Conservation (phyloP, 148 eudicot species). For the Fagopyrum tataricum region DNA sequence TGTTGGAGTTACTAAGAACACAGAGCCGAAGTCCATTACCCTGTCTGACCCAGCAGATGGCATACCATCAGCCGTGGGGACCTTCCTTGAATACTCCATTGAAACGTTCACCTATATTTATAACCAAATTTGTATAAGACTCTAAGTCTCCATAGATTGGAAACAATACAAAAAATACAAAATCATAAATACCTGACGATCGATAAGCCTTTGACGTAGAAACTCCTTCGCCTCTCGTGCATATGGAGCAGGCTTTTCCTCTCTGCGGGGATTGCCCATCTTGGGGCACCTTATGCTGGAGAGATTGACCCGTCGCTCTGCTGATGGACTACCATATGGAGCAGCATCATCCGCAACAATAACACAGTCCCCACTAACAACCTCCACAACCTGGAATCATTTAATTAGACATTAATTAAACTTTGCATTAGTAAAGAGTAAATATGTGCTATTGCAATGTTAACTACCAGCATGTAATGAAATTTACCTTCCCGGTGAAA, state of each 20-base stretch:
- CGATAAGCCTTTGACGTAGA: constrained; percentile 73
- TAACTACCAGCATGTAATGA: neutral
- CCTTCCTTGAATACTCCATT: constrained; percentile 94
- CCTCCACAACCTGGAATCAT: constrained; percentile 68
- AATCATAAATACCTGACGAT: constrained; percentile 55
- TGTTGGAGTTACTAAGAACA: constrained; percentile 56
- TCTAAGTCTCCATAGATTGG: neutral
- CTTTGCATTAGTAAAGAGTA: neutral
- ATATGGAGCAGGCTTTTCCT: constrained; percentile 52
- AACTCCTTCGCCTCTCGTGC: constrained; percentile 95
- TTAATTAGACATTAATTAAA: constrained; percentile 9
- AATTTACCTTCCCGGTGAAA: constrained; percentile 80
- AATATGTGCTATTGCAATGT: neutral
- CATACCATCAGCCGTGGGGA: constrained; percentile 41
- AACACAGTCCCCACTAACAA: constrained; percentile 89
- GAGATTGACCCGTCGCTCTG: constrained; percentile 90
- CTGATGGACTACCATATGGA: constrained; percentile 75
- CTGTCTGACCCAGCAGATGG: constrained; percentile 42
- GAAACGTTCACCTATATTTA: constrained; percentile 75
- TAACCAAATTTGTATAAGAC: constrained; percentile 9
- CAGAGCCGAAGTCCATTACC: constrained; percentile 88
- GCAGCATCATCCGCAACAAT: constrained; percentile 88
- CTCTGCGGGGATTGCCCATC: constrained; percentile 73
- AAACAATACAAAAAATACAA: neutral
- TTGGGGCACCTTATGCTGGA: constrained; percentile 90